phyloP scores from a whole-genome alignment of 2,329 filamentous ascomycete genomes.

The Mollisiaceae sp. region DNA sequence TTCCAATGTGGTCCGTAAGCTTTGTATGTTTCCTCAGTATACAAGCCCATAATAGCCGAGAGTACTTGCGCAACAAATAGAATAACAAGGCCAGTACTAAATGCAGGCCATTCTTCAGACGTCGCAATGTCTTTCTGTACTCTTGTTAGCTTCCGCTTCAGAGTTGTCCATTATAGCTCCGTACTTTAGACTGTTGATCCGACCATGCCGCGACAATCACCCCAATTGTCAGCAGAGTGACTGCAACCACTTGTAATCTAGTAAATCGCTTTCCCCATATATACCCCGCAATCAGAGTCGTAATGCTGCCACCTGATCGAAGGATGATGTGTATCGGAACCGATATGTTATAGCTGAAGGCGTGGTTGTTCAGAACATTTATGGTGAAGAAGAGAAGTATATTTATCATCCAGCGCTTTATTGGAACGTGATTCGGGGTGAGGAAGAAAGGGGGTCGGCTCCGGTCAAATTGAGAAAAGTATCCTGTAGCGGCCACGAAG shows the following conservation, averaged over 20 bases:
- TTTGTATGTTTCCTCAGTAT: conserved; percentile 88
- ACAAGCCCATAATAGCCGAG: conserved; percentile 92
- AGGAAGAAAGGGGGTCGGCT: conserved; percentile 74
- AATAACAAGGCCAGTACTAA: conserved; percentile 75
- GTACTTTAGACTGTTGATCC: conserved; percentile 82
- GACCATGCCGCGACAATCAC: conserved; percentile 89
- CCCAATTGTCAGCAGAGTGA: conserved; percentile 81
- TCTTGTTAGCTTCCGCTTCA: conserved; percentile 25
- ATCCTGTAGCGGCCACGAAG: conserved; percentile 79
- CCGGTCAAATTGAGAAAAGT: conserved; percentile 74
- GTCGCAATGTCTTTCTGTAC: conserved; percentile 36
- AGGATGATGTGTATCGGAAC: conserved; percentile 97
- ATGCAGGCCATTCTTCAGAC: conserved; percentile 50
- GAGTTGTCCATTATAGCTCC: neutral
- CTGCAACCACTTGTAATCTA: conserved; percentile 77
- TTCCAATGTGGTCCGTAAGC: conserved; percentile 89
- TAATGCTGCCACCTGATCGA: conserved; percentile 92
- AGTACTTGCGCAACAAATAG: conserved; percentile 88
- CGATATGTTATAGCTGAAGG: conserved; percentile 95
- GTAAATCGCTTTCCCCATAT: conserved; percentile 86
- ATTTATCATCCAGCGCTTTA: conserved; percentile 85
- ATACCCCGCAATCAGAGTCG: conserved; percentile 90
- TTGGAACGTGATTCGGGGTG: conserved; percentile 77
- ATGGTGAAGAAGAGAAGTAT: conserved; percentile 91
- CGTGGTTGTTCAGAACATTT: conserved; percentile 96